phyloP scores from a whole-genome alignment of 2,329 filamentous ascomycete genomes.

The Teratosphaeria gauchensis region DNA sequence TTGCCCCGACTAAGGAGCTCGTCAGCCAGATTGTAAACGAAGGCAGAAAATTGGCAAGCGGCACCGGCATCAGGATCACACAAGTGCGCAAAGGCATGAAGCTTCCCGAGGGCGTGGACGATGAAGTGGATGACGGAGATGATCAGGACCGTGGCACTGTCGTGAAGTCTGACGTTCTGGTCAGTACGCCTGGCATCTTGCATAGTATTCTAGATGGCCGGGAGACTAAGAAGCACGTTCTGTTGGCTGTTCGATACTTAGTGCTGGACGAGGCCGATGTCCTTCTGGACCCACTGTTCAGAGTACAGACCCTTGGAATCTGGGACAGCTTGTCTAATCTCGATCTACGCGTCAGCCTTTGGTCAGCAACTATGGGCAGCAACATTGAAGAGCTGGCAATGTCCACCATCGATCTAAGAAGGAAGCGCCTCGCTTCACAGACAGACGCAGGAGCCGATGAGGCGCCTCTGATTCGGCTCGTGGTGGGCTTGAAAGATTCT shows the following conservation, averaged over 20 bases:
- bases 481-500: slow-evolving; percentile 94
- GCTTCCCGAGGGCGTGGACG: slow-evolving; percentile 31
- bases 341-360: slow-evolving; percentile 66
- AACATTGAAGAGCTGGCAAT: slow-evolving; percentile 73
- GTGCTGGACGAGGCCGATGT: slow-evolving; percentile 93
- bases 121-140: slow-evolving; percentile 18
- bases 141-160: slow-evolving; percentile 30
- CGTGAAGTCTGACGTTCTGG: slow-evolving; percentile 68
- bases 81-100: slow-evolving; percentile 80
- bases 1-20: slow-evolving; percentile 43
- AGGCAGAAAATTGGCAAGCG: slow-evolving; percentile 67
- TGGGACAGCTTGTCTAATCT: slow-evolving; percentile 69
- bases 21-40: slow-evolving; percentile 51
- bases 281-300: slow-evolving; percentile 81
- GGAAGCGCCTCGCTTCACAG: slow-evolving; percentile 11
- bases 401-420: slow-evolving; percentile 52
- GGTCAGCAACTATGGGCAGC: slow-evolving; percentile 96
- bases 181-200: slow-evolving; percentile 70
- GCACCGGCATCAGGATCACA: slow-evolving; percentile 69
- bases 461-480: slow-evolving; percentile 61
- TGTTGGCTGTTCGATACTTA: slow-evolving; percentile 57
- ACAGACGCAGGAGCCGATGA: slow-evolving; percentile 2
- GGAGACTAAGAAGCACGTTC: slow-evolving; percentile 21
- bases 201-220: slow-evolving; percentile 55
- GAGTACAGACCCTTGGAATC: slow-evolving; percentile 74